phyloP scores from a whole-genome alignment of 2,329 filamentous ascomycete genomes.

The Cladosporium cucumerinum region DNA sequence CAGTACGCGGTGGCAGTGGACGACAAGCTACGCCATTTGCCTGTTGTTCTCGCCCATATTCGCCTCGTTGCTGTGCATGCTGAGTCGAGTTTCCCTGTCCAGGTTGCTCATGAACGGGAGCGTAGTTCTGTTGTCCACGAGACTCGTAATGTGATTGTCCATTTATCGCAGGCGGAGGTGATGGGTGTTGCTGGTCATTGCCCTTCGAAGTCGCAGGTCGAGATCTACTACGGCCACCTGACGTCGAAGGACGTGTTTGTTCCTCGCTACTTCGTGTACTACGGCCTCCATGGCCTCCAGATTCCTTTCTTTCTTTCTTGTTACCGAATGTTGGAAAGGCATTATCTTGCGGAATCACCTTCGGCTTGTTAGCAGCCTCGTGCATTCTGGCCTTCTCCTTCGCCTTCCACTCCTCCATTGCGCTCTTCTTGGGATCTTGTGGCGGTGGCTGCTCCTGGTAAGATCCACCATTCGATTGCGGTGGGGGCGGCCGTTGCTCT shows the following conservation, averaged over 20 bases:
- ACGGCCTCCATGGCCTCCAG: conserved; percentile 18
- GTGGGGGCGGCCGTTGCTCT: not conserved
- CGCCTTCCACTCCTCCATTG: conserved; percentile 36
- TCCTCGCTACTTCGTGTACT: conserved; percentile 23
- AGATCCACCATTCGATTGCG: not conserved
- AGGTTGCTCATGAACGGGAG: conserved; percentile 12
- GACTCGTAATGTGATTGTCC: not conserved
- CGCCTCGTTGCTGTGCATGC: not conserved
- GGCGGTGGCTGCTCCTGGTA: conserved; percentile 5
- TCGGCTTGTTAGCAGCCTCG: conserved; percentile 27
- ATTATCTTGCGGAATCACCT: conserved; percentile 40
- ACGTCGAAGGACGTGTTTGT: conserved; percentile 17
- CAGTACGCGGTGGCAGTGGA: not conserved
- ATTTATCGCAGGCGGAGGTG: not conserved
- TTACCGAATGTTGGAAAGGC: conserved; percentile 48
- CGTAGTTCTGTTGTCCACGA: conserved; percentile 13
- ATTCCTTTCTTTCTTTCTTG: conserved; percentile 28
- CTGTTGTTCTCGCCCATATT: not conserved
- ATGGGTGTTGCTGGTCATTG: conserved; percentile 13
- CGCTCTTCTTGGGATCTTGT: conserved; percentile 23
- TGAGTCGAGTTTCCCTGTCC: conserved; percentile 21
- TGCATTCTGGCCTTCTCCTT: conserved; percentile 32
- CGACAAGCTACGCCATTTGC: not conserved
- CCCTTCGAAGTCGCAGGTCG: conserved; percentile 16
- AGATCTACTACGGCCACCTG: conserved; percentile 7